These are phyloP conservation scores for Dipsacomyces acuminosporus DNA, from an alignment of 371 early-diverging fungal genomes.

Conservation along the genomic window DNA sequence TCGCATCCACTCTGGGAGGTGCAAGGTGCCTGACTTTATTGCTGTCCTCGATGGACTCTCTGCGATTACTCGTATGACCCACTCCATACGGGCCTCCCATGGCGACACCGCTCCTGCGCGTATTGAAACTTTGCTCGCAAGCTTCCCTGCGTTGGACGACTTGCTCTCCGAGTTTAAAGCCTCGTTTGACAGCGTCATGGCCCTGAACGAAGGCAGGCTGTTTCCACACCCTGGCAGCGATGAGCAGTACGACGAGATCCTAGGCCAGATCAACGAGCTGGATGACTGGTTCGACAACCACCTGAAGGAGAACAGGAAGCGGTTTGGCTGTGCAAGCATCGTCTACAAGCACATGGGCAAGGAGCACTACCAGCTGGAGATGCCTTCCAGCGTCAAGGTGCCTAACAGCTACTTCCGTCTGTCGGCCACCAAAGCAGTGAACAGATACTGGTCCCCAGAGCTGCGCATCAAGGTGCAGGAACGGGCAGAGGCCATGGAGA, in stretches of 20 bases:
- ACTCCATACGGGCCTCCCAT: slow-evolving; percentile 4
- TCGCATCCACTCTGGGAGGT: slow-evolving; percentile 81
- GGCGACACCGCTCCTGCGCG: slow-evolving; percentile 22
- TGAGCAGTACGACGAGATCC: slow-evolving; percentile 66
- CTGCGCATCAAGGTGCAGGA: slow-evolving; percentile 63
- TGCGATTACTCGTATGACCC: slow-evolving; percentile 8
- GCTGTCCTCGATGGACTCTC: slow-evolving; percentile 30
- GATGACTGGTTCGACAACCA: slow-evolving; percentile 64
- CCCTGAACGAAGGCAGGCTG: slow-evolving; percentile 65
- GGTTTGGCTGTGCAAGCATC: slow-evolving; percentile 54
- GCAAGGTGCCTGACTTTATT: slow-evolving; percentile 44
- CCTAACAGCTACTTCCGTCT: slow-evolving; percentile 75
- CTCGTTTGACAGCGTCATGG: slow-evolving; percentile 68
- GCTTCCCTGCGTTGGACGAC: slow-evolving; percentile 54
- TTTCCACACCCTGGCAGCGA: slow-evolving; percentile 73
- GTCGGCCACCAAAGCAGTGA: slow-evolving; percentile 72
- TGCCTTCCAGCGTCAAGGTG: slow-evolving; percentile 70
- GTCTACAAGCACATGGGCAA: slow-evolving; percentile 89
- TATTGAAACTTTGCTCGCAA: slow-evolving; percentile 45
- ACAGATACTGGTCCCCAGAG: slow-evolving; percentile 81
- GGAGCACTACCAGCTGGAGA: slow-evolving; percentile 93
- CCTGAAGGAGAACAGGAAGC: slow-evolving; percentile 56
- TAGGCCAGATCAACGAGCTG: slow-evolving; percentile 52
- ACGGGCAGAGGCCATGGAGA: slow-evolving; percentile 82
- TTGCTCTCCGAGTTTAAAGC: slow-evolving; percentile 58